These are phyloP conservation scores for Kodamaea sagamina DNA, from an alignment of 805 yeast genomes.

Conservation along the genomic window DNA sequence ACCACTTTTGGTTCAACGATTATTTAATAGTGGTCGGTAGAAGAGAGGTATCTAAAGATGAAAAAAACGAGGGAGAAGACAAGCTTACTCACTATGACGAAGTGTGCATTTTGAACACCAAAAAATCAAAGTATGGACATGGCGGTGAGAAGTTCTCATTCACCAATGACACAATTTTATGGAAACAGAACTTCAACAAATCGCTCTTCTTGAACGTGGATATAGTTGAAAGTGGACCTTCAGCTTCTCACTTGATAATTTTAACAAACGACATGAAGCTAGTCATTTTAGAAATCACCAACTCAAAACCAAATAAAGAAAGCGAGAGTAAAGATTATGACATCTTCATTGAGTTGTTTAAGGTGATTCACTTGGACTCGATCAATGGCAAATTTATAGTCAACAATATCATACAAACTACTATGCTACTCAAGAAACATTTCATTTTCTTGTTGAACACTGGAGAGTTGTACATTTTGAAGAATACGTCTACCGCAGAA, in stretches of 20 bases:
- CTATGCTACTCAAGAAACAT: conserved; percentile 31
- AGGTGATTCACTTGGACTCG: conserved; percentile 37
- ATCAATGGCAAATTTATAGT: conserved; percentile 31
- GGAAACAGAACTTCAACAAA: conserved; percentile 38
- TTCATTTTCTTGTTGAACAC: conserved; percentile 36
- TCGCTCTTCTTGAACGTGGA: conserved; percentile 24
- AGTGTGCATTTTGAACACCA: conserved; percentile 35
- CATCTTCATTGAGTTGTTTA: conserved; percentile 30
- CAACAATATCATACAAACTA: conserved; percentile 23
- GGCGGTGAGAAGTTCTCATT: conserved; percentile 33
- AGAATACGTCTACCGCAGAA: conserved; percentile 26
- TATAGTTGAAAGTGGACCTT: conserved; percentile 12
- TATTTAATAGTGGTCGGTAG: conserved; percentile 38
- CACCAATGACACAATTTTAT: conserved; percentile 40
- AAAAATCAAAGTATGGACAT: conserved; percentile 32
- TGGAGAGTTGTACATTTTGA: conserved; percentile 43
- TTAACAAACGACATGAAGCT: conserved; percentile 33
- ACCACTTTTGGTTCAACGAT: conserved; percentile 39
- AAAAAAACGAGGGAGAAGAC: conserved; percentile 18
- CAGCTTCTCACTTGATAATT: conserved; percentile 22
- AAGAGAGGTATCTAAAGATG: conserved; percentile 14
- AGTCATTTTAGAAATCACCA: conserved; percentile 28
- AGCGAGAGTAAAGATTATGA: conserved; percentile 20
- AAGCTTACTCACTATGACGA: conserved; percentile 29
- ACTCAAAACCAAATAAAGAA: conserved; percentile 9